Percentiles rank a stretch among this genome's conserved stretches.
phyloP scores from a whole-genome alignment of 345 rosid genomes.

The Salix suchowensis region DNA sequence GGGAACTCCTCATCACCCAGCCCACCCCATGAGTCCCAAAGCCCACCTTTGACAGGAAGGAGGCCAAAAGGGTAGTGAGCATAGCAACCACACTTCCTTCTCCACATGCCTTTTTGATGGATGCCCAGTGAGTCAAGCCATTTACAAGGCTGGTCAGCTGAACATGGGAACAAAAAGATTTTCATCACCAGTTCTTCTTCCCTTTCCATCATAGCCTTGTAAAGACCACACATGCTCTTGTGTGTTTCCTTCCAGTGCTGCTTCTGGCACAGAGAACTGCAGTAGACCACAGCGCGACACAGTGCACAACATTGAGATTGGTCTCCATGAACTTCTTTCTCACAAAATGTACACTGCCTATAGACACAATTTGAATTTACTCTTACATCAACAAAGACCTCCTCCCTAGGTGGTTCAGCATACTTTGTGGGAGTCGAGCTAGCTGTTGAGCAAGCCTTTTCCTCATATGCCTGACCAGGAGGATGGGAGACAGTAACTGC shows the following conservation, averaged over 20 bases:
- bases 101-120: slow-evolving; percentile 65
- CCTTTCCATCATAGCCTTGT: slow-evolving; percentile 54
- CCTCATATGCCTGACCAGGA: slow-evolving; percentile 53
- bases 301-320: slow-evolving; percentile 44
- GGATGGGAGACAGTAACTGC: slow-evolving; percentile 68
- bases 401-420: slow-evolving; percentile 36
- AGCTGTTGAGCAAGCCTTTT: slow-evolving; percentile 38
- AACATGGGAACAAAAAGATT: slow-evolving; percentile 42
- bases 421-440: slow-evolving; percentile 42
- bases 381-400: slow-evolving; percentile 26
- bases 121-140: slow-evolving; percentile 49
- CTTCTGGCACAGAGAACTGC: slow-evolving; percentile 44
- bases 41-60: slow-evolving; percentile 41
- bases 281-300: slow-evolving; percentile 49
- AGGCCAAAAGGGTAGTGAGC: slow-evolving; percentile 48
- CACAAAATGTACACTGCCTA: slow-evolving; percentile 42
- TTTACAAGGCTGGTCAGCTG: slow-evolving; percentile 44
- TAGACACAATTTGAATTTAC: slow-evolving; percentile 25
- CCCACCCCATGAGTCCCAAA: slow-evolving; percentile 54
- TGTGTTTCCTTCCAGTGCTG: slow-evolving; percentile 54
- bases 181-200: slow-evolving; percentile 53
- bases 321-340: slow-evolving; percentile 41
- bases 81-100: slow-evolving; percentile 52
- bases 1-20: slow-evolving; percentile 44
- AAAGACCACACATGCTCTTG: slow-evolving; percentile 45